Conservation (phyloP, 192 early-diverging fungal species). For the Coemansia sp. region DNA sequence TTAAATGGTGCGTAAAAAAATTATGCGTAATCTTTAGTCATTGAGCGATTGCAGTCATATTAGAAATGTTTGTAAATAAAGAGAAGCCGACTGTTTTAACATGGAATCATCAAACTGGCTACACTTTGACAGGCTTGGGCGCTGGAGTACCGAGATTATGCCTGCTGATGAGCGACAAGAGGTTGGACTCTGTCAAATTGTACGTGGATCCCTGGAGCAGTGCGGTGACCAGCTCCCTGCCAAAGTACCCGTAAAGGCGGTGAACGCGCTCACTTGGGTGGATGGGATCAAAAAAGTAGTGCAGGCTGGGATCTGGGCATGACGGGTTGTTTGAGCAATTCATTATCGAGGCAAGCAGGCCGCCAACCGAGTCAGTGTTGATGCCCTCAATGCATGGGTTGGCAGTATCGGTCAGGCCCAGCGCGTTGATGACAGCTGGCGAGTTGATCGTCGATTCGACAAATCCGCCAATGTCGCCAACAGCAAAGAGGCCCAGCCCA, state of each 20-base stretch:
- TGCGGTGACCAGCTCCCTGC: conserved; percentile 25
- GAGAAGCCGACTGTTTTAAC: no score
- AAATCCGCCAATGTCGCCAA: conserved; percentile 40
- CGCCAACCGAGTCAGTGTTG: conserved; percentile 28
- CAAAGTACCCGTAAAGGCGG: conserved; percentile 40
- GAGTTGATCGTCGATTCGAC: conserved; percentile 34
- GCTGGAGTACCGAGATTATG: conserved; percentile 25
- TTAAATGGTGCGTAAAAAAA: no score
- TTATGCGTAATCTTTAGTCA: no score
- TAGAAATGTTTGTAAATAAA: no score
- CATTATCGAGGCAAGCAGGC: conserved; percentile 28
- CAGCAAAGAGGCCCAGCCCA: conserved; percentile 9
- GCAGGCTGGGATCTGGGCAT: conserved; percentile 31
- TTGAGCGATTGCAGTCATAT: no score
- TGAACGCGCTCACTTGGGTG: conserved; percentile 46
- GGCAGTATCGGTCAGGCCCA: conserved; percentile 28
- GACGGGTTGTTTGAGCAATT: conserved; percentile 30
- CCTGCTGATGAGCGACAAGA: conserved; percentile 24
- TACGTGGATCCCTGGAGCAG: conserved; percentile 10
- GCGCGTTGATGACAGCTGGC: conserved; percentile 9
- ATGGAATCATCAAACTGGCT: no score
- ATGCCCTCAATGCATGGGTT: conserved; percentile 44
- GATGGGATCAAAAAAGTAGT: conserved; percentile 50
- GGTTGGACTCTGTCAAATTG: conserved; percentile 21
- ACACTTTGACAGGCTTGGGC: conserved; percentile 24